A percentile compares a stretch with the other conserved stretches of the same genome.
Conservation (phyloP, 2,329 filamentous ascomycete species). For the Botrytis tulipae region DNA sequence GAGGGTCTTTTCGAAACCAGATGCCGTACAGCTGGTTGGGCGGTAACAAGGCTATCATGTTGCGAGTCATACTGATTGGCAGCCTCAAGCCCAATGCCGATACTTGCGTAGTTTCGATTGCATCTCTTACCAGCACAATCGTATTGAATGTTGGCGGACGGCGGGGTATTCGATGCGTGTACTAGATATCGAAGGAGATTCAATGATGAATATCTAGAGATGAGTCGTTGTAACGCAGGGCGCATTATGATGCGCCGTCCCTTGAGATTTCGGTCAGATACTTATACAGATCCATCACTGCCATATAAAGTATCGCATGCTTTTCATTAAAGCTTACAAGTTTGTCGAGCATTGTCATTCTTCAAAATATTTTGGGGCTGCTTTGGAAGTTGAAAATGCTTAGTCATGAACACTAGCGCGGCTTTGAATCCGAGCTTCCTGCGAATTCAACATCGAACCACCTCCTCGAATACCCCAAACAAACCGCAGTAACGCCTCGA, state of each 20-base stretch:
- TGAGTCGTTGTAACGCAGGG: slow-evolving; percentile 35
- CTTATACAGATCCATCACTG: slow-evolving; percentile 15
- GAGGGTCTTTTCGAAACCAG: background rate
- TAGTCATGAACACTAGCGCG: slow-evolving; percentile 27
- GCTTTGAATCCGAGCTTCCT: slow-evolving; percentile 20
- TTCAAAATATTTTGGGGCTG: background rate
- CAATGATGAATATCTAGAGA: slow-evolving; percentile 35
- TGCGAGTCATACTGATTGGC: background rate
- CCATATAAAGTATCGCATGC: slow-evolving; percentile 5
- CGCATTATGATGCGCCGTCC: slow-evolving; percentile 22
- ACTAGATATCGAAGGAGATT: slow-evolving; percentile 32
- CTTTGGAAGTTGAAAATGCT: slow-evolving; percentile 13
- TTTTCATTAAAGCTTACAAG: background rate
- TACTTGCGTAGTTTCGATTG: slow-evolving; percentile 7
- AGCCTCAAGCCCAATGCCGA: background rate
- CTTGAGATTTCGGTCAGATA: background rate
- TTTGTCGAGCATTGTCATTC: background rate
- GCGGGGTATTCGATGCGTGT: slow-evolving; percentile 17
- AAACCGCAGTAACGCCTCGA: slow-evolving; percentile 13
- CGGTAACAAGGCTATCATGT: background rate
- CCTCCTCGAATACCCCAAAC: slow-evolving; percentile 16
- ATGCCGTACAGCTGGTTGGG: background rate
- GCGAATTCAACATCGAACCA: slow-evolving; percentile 22
- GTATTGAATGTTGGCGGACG: background rate
- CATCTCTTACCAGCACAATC: background rate